phyloP scores from a whole-genome alignment of 495 filamentous ascomycete genomes.

The Podospora pseudocomata region DNA sequence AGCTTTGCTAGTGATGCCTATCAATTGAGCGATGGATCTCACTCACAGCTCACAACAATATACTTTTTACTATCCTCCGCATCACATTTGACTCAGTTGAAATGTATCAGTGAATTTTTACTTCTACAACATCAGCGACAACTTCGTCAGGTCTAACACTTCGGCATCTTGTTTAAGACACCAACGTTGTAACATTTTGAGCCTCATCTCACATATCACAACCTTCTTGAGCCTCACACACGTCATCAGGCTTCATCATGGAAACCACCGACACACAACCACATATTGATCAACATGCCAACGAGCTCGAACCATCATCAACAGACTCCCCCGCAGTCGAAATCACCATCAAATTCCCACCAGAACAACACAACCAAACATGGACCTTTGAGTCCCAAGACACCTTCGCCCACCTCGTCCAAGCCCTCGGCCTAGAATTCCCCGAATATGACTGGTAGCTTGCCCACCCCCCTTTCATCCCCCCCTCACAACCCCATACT shows the following conservation, averaged over 20 bases:
- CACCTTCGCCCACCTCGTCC: slow-evolving; percentile 23
- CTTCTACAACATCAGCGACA: not conserved
- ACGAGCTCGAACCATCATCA: not conserved
- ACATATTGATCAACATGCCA: not conserved
- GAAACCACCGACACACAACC: not conserved
- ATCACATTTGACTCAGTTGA: not conserved
- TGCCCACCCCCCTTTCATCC: not conserved
- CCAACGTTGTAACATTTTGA: not conserved
- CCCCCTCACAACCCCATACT: not conserved
- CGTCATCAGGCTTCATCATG: slow-evolving; percentile 4
- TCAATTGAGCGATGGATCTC: not conserved
- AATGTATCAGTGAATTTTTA: not conserved
- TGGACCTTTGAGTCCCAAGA: slow-evolving; percentile 21
- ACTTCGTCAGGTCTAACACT: not conserved
- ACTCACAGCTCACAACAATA: not conserved
- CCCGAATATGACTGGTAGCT: slow-evolving; percentile 31
- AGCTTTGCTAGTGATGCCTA: not conserved
- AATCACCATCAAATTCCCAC: slow-evolving; percentile 31
- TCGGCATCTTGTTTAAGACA: not conserved
- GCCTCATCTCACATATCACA: not conserved
- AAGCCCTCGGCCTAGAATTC: slow-evolving; percentile 14
- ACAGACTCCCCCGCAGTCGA: slow-evolving; percentile 12
- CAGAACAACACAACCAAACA: slow-evolving; percentile 23
- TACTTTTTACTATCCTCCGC: not conserved
- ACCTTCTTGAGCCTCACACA: not conserved